Evolutionary conservation across 2,329 filamentous ascomycete species (phyloP).

Genomic region (Phoma sp.): DNA sequence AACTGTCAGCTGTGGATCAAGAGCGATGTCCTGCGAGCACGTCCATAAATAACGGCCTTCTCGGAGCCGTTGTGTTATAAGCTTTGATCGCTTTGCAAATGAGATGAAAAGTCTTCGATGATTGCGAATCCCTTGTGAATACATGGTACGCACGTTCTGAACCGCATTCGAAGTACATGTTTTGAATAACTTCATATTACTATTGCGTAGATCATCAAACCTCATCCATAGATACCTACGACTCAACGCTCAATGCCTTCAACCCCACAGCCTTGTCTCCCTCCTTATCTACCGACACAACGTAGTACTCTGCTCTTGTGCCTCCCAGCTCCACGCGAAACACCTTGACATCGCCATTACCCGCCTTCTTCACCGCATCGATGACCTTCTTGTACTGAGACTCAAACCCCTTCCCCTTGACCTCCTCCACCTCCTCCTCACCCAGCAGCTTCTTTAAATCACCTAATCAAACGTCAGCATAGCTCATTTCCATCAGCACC

Average conservation of each 20-base stretch:
- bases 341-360: slow-evolving; percentile 73
- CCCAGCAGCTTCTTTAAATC: slow-evolving; percentile 74
- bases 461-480: slow-evolving; percentile 55
- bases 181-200: too few species aligned
- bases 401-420: slow-evolving; percentile 75
- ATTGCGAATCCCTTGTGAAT: too few species aligned
- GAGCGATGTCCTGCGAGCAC: slow-evolving; percentile 1
- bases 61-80: not conserved
- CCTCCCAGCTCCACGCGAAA: slow-evolving; percentile 72
- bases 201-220: too few species aligned
- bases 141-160: too few species aligned
- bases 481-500: too few species aligned
- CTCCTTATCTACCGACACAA: slow-evolving; percentile 69
- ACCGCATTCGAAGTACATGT: too few species aligned
- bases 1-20: slow-evolving; percentile 11
- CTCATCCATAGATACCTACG: slow-evolving; percentile 28
- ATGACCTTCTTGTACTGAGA: slow-evolving; percentile 74
- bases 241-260: slow-evolving; percentile 79
- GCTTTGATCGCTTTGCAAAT: too few species aligned
- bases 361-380: slow-evolving; percentile 72
- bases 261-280: slow-evolving; percentile 74
- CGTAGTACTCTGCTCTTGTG: slow-evolving; percentile 78
- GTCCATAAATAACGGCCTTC: not conserved
- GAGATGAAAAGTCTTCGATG: too few species aligned
- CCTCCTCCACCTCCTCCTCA: slow-evolving; percentile 67